Conservation (phyloP, 257 asterid species). For the Solanum lignicaule region DNA sequence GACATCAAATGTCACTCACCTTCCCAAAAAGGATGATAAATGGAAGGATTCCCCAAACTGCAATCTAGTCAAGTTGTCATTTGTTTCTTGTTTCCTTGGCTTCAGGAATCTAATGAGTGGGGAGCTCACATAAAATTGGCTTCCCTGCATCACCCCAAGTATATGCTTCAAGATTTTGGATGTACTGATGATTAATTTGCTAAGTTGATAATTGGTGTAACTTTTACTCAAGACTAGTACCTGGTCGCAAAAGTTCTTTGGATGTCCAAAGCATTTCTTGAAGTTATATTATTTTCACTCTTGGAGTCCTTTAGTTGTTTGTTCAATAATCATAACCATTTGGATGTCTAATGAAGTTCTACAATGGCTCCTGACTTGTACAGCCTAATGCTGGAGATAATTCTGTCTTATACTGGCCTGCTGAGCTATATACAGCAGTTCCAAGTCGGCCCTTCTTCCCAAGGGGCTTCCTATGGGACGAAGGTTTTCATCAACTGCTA, state of each 20-base stretch:
- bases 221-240: neutral
- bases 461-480: slow-evolving; percentile 98
- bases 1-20: neutral
- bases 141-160: neutral
- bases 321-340: neutral
- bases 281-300: neutral
- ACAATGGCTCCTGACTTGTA: slow-evolving; percentile 30
- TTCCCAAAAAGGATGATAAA: neutral
- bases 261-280: neutral
- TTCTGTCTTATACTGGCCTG: slow-evolving; percentile 83
- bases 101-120: neutral
- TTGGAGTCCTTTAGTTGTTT: neutral
- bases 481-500: slow-evolving; percentile 94
- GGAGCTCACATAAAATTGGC: neutral
- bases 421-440: slow-evolving; percentile 95
- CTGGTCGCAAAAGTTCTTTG: neutral
- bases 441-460: slow-evolving; percentile 99
- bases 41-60: neutral
- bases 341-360: slow-evolving; percentile 32
- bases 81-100: neutral
- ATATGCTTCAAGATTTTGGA: neutral
- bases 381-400: slow-evolving; percentile 52
- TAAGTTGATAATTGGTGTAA: neutral
- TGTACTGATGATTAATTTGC: neutral
- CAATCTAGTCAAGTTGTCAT: neutral